These are phyloP conservation scores for Taxillus chinensis DNA, from an alignment of 164 flowering plant species.

Conservation along the genomic window DNA sequence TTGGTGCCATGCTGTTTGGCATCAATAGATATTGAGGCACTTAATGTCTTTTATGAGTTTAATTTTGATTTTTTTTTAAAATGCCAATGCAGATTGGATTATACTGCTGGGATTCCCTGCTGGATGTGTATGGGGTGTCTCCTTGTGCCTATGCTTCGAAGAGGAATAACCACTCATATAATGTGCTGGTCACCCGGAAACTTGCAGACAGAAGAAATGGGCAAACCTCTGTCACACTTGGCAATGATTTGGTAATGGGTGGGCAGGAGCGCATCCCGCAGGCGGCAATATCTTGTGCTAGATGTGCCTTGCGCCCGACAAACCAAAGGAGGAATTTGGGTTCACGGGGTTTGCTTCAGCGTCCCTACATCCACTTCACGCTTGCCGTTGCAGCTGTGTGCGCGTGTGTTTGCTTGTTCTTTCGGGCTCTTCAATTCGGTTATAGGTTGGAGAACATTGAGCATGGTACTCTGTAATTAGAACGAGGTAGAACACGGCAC, in stretches of 20 bases:
- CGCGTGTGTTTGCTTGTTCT: constrained; percentile 74
- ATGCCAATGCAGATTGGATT: constrained; percentile 25
- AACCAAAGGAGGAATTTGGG: constrained; percentile 28
- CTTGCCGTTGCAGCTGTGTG: constrained; percentile 83
- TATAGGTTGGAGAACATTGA: constrained; percentile 62
- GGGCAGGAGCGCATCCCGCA: constrained; percentile 9
- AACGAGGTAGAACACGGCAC: constrained; percentile 41
- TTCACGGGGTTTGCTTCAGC: constrained; percentile 52
- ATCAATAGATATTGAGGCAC: too few relatives aligned
- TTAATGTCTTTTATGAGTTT: too few relatives aligned
- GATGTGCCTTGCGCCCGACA: constrained; percentile 30
- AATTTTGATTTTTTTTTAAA: too few relatives aligned
- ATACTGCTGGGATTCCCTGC: constrained; percentile 53
- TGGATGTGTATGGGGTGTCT: constrained; percentile 60
- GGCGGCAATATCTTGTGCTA: constrained; percentile 34
- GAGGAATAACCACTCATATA: constrained; percentile 62
- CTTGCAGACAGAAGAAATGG: constrained; percentile 43
- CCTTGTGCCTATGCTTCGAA: constrained; percentile 62
- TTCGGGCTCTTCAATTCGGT: constrained; percentile 47
- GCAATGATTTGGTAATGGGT: constrained; percentile 19
- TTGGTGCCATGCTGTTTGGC: too few relatives aligned
- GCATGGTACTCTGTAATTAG: constrained; percentile 33
- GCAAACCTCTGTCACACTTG: constrained; percentile 43
- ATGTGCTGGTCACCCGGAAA: constrained; percentile 57
- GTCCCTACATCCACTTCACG: constrained; percentile 71